Percentiles rank a stretch among this genome's conserved stretches.
These are phyloP conservation scores for Lathyrus tuberosus DNA, from an alignment of 306 rosid species.

Conservation along the genomic window DNA sequence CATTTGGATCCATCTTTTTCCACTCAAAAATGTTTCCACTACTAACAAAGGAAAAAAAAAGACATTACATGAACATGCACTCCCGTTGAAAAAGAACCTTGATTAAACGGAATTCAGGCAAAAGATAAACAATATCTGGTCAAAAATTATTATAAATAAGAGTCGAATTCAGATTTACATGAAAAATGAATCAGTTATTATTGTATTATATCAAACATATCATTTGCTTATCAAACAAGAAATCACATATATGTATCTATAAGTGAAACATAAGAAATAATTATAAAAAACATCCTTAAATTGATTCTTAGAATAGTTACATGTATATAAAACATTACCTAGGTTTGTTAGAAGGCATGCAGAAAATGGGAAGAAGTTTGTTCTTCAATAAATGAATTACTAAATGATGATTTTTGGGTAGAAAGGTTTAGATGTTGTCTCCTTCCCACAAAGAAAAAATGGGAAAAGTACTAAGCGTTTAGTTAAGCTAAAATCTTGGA, in stretches of 20 bases:
- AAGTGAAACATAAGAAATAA: neutral
- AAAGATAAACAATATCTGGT: too few relatives aligned
- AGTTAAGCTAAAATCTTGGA: conserved; percentile 32
- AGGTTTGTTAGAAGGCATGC: conserved; percentile 25
- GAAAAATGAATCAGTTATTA: too few relatives aligned
- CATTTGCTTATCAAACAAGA: conserved; percentile 22
- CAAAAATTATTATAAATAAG: too few relatives aligned
- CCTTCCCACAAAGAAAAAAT: conserved; percentile 30
- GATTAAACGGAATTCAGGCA: too few relatives aligned
- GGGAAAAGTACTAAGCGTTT: neutral
- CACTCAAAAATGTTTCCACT: conserved; percentile 1
- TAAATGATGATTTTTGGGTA: neutral
- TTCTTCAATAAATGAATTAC: neutral
- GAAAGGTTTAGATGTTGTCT: neutral
- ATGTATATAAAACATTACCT: conserved; percentile 31
- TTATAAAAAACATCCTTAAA: neutral
- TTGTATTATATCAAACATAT: neutral
- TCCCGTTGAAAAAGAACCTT: neutral
- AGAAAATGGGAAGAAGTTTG: neutral
- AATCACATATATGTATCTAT: conserved; percentile 1
- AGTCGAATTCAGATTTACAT: too few relatives aligned
- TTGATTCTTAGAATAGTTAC: neutral
- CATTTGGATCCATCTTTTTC: conserved; percentile 50
- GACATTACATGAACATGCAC: too few relatives aligned
- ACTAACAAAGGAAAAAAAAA: neutral